A percentile compares a stretch with the other conserved stretches of the same genome.
These are phyloP conservation scores for Pichia sp. DNA, from an alignment of 1,139 yeast species.

Conservation along the genomic window DNA sequence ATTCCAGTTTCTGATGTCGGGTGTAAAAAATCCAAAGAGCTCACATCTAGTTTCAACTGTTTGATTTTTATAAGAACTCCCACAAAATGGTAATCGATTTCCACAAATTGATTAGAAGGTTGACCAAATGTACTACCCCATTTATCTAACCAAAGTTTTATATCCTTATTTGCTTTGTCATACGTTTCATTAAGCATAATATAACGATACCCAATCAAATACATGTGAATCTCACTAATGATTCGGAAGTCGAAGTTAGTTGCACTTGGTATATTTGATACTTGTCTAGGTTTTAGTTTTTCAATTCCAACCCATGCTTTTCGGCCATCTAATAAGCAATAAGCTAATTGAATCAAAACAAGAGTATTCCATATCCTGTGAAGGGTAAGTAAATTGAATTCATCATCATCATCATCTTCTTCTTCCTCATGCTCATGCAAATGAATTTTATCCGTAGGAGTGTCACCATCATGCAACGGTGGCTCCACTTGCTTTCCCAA, in stretches of 20 bases:
- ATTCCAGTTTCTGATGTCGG: not conserved
- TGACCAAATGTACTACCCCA: conserved; percentile 72
- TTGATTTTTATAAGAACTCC: conserved; percentile 42
- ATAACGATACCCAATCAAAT: conserved; percentile 58
- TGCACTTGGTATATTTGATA: conserved; percentile 54
- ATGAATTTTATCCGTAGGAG: not conserved
- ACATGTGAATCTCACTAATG: conserved; percentile 72
- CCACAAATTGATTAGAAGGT: conserved; percentile 74
- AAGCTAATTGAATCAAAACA: conserved; percentile 63
- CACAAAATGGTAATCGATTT: conserved; percentile 66
- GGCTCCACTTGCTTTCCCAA: not conserved
- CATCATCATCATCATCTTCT: conserved; percentile 33
- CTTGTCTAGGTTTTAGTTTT: conserved; percentile 23
- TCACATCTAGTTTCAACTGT: conserved; percentile 33
- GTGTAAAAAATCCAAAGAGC: conserved; percentile 1
- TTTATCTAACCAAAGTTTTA: conserved; percentile 60
- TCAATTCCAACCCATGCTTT: conserved; percentile 40
- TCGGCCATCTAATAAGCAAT: conserved; percentile 67
- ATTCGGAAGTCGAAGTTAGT: conserved; percentile 81
- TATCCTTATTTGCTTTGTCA: conserved; percentile 19
- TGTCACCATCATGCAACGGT: not conserved
- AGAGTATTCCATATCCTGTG: conserved; percentile 58
- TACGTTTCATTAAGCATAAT: conserved; percentile 36
- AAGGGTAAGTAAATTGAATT: conserved; percentile 26
- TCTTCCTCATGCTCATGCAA: conserved; percentile 17